A percentile compares a stretch with the other conserved stretches of the same genome.
These are phyloP conservation scores for Cladosporium velox DNA, from an alignment of 2,329 filamentous ascomycete species.

Conservation along the genomic window DNA sequence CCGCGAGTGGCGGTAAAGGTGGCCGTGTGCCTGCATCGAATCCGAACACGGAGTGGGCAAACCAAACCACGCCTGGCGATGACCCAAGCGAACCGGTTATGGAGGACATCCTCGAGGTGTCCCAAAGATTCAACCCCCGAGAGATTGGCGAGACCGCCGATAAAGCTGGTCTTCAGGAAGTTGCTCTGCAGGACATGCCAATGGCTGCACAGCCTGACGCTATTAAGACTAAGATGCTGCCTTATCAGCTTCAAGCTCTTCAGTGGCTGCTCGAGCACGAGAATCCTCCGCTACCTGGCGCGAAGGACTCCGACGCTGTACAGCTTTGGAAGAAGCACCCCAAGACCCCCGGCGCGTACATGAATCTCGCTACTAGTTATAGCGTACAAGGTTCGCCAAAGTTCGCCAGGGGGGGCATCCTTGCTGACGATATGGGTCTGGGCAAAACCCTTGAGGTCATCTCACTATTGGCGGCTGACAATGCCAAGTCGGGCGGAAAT, in stretches of 20 bases:
- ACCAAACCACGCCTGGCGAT: constrained; percentile 24
- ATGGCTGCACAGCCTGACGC: constrained; percentile 67
- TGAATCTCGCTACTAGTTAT: constrained; percentile 72
- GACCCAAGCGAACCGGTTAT: constrained; percentile 47
- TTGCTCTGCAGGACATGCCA: constrained; percentile 69
- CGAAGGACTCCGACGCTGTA: constrained; percentile 61
- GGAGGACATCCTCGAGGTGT: constrained; percentile 65
- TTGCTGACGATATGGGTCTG: constrained; percentile 91
- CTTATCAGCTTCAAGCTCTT: constrained; percentile 79
- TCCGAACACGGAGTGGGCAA: constrained; percentile 23
- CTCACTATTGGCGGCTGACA: constrained; percentile 68
- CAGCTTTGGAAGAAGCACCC: constrained; percentile 72
- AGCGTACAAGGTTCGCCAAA: constrained; percentile 58
- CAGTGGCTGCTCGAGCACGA: constrained; percentile 82
- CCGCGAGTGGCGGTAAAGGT: constrained; percentile 27
- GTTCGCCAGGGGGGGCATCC: constrained; percentile 76
- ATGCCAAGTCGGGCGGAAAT: constrained; percentile 24
- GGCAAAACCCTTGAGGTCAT: constrained; percentile 89
- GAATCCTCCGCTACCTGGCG: constrained; percentile 62
- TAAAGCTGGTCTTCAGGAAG: constrained; percentile 70
- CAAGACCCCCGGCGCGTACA: constrained; percentile 46
- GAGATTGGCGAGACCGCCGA: constrained; percentile 67
- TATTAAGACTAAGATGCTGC: constrained; percentile 68
- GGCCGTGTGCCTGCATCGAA: constrained; percentile 5
- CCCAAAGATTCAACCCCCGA: constrained; percentile 68